phyloP scores from a whole-genome alignment of 192 early-diverging fungal species.

The Podila minutissima region DNA sequence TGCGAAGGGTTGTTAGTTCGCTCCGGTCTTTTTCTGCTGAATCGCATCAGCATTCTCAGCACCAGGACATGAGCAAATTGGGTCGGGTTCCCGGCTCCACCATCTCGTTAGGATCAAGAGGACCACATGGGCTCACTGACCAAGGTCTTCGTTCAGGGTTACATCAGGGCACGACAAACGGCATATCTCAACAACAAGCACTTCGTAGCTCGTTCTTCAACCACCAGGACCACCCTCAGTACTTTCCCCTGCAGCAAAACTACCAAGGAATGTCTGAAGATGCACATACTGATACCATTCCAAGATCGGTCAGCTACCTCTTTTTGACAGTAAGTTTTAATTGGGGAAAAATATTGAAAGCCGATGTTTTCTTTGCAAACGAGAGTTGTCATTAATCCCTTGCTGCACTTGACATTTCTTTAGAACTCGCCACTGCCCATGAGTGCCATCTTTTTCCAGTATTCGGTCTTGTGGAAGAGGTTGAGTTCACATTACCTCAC shows the following conservation, averaged over 20 bases:
- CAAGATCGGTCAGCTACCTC: slow-evolving; percentile 47
- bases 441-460: slow-evolving; percentile 91
- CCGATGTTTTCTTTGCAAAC: slow-evolving; percentile 25
- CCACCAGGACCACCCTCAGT: slow-evolving; percentile 5
- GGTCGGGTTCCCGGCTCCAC: no score
- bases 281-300: slow-evolving; percentile 20
- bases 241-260: neutral
- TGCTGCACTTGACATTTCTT: neutral
- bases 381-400: neutral
- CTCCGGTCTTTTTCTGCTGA: slow-evolving; percentile 16
- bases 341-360: neutral
- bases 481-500: slow-evolving; percentile 86
- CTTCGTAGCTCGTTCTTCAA: no score
- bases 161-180: no score
- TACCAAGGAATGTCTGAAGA: neutral
- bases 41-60: slow-evolving; percentile 1
- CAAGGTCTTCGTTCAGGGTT: no score
- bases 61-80: slow-evolving; percentile 14
- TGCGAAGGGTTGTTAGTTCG: slow-evolving; percentile 31
- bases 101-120: no score
- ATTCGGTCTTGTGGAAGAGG: slow-evolving; percentile 81
- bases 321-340: slow-evolving; percentile 40
- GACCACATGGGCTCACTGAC: no score
- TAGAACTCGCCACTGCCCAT: slow-evolving; percentile 79
- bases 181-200: no score